Percentiles rank a stretch among this genome's conserved stretches.
Evolutionary conservation across 2,329 filamentous ascomycete genomes (phyloP).

Genomic region (Epichloe amarillans): DNA sequence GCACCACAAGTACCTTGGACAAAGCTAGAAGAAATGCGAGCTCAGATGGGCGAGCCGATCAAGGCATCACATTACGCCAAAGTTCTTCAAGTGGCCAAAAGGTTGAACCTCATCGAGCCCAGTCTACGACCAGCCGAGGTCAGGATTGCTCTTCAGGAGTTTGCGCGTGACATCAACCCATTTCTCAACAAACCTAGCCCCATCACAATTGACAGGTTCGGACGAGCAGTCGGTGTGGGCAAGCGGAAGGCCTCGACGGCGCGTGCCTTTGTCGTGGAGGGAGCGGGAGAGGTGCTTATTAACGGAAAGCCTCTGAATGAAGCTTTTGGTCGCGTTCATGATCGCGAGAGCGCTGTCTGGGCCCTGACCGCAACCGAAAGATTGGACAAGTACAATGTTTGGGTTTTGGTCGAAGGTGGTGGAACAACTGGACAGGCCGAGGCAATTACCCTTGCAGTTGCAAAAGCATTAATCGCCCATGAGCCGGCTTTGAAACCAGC

Average conservation of each 20-base stretch:
- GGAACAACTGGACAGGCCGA: conserved; percentile 93
- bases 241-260: conserved; percentile 80
- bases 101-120: conserved; percentile 76
- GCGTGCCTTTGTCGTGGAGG: conserved; percentile 79
- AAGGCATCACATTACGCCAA: conserved; percentile 66
- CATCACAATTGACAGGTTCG: conserved; percentile 59
- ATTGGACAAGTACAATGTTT: conserved; percentile 94
- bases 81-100: conserved; percentile 62
- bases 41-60: conserved; percentile 56
- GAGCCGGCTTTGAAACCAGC: conserved; percentile 84
- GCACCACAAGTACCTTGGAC: conserved; percentile 70
- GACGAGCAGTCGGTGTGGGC: conserved; percentile 68
- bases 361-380: conserved; percentile 69
- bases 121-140: conserved; percentile 61
- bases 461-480: conserved; percentile 77
- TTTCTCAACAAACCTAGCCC: conserved; percentile 49
- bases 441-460: conserved; percentile 79
- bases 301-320: conserved; percentile 80
- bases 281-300: conserved; percentile 76
- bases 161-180: conserved; percentile 63
- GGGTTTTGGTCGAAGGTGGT: conserved; percentile 71
- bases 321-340: conserved; percentile 76
- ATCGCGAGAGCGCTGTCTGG: conserved; percentile 91
- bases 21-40: conserved; percentile 62
- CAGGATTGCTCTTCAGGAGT: conserved; percentile 47